Evolutionary conservation across 768 basidiomycete genomes (phyloP), one percentile per base, ranked within the genome.

Genomic region (Serpula lacrymans): DNA sequence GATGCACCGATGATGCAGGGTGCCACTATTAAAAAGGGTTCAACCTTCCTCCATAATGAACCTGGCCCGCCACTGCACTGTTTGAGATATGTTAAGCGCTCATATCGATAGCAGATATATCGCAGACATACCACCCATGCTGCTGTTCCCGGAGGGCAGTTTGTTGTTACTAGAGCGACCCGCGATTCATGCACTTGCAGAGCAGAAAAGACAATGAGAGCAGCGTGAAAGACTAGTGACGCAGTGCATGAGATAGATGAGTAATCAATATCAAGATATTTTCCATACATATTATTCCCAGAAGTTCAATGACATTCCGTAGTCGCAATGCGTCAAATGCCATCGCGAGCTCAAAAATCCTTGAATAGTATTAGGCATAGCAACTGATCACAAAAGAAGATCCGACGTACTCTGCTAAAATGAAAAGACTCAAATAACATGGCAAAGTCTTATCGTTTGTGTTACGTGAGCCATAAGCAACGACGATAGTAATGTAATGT

Each of bases 371-470:
- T 13, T 43, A 10, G 50, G 37, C 27, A 9, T 13, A 51, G 35
- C 37, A 39, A 29, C 25, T 24, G 22, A 38, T 24, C 35, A 41
- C 6, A 25, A 11, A 6, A 12, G 12, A 18, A 17, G 2, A 6
- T 7, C 18, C 20, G 10, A 23, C 11, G 9, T 57, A 89, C 88
- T 87, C 88, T 42, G 85, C 89, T 8, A 92, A 68, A 18, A 82
- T 80, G 58, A 90, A 92, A 6, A 92, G 69, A 3, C 86, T 86
- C 5, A 92, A 77, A 58, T 90, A 92, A 61, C 88, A 90, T 46
- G 88, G 82, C 39, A 90, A 58, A 10, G 88, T 90, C 83, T 88
- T 5, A 37, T 11, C n/a, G n/a, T n/a, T n/a, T n/a, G n/a, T n/a
- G 29, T 36, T 14, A 38, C 13, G 25, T 59, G 46, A 47, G 43